Conservation (phyloP, 345 rosid genomes). For the Gynandropsis gynandra region DNA sequence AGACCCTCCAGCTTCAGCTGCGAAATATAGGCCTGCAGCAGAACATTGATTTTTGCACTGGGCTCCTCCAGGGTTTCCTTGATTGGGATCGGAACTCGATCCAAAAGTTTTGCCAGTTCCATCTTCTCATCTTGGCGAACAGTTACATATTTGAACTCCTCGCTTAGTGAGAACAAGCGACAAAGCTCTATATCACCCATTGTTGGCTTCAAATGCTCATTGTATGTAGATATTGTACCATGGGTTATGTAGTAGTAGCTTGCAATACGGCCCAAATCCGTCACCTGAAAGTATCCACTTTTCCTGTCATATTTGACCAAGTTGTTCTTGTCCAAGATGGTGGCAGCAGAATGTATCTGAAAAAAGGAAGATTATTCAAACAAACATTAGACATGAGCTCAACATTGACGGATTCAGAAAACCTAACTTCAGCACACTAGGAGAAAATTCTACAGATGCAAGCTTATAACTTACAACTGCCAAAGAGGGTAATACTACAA, state of each 20-base stretch:
- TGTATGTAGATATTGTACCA: conserved; percentile 88
- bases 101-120: conserved; percentile 93
- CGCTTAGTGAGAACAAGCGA: conserved; percentile 78
- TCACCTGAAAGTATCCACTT: conserved; percentile 94
- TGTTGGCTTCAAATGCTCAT: conserved; percentile 90
- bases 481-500: conserved; percentile 4
- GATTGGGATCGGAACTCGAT: conserved; percentile 87
- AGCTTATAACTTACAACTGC: conserved; percentile 6
- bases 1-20: conserved; percentile 97
- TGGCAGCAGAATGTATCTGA: conserved; percentile 92
- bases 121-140: conserved; percentile 98
- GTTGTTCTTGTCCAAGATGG: conserved; percentile 78
- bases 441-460: conserved; percentile 8
- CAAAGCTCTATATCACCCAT: conserved; percentile 96
- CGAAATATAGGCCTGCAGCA: conserved; percentile 92
- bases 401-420: background rate
- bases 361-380: conserved; percentile 10
- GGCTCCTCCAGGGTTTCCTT: conserved; percentile 97
- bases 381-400: conserved; percentile 10
- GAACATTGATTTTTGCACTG: conserved; percentile 87
- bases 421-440: background rate
- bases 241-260: conserved; percentile 89
- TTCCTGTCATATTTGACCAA: conserved; percentile 84
- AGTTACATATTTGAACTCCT: conserved; percentile 88
- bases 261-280: conserved; percentile 99